These are phyloP conservation scores for Yamadazyma sp. DNA, from an alignment of 805 yeast genomes.

Conservation along the genomic window DNA sequence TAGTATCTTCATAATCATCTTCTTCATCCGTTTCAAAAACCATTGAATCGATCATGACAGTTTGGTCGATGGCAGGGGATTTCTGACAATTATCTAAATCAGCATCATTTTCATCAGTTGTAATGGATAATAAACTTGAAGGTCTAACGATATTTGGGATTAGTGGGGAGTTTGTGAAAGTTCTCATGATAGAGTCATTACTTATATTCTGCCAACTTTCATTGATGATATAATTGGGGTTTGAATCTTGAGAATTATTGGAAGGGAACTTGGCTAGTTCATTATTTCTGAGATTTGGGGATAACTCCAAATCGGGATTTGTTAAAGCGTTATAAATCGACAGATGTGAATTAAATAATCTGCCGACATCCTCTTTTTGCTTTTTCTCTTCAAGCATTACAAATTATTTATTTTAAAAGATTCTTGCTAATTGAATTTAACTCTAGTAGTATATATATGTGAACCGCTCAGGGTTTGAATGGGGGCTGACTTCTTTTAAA, in stretches of 20 bases:
- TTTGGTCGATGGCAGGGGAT: not conserved
- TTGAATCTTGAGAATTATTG: not conserved
- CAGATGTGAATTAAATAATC: constrained; percentile 34
- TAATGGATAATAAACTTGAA: constrained; percentile 12
- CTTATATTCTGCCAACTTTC: constrained; percentile 32
- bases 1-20: constrained; percentile 19
- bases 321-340: constrained; percentile 36
- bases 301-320: constrained; percentile 39
- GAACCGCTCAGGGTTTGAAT: no score
- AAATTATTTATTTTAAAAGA: no score
- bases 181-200: constrained; percentile 15
- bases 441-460: no score
- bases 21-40: constrained; percentile 43
- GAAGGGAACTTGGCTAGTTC: constrained; percentile 10
- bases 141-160: constrained; percentile 10
- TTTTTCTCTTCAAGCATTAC: no score
- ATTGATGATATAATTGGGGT: constrained; percentile 2
- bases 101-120: constrained; percentile 12
- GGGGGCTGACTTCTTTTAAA: no score
- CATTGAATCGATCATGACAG: constrained; percentile 17
- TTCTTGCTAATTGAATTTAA: no score
- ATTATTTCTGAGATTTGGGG: constrained; percentile 8
- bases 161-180: constrained; percentile 11
- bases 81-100: not conserved
- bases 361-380: constrained; percentile 7